phyloP scores from a whole-genome alignment of 192 early-diverging fungal species.

The Lobosporangium transversale region DNA sequence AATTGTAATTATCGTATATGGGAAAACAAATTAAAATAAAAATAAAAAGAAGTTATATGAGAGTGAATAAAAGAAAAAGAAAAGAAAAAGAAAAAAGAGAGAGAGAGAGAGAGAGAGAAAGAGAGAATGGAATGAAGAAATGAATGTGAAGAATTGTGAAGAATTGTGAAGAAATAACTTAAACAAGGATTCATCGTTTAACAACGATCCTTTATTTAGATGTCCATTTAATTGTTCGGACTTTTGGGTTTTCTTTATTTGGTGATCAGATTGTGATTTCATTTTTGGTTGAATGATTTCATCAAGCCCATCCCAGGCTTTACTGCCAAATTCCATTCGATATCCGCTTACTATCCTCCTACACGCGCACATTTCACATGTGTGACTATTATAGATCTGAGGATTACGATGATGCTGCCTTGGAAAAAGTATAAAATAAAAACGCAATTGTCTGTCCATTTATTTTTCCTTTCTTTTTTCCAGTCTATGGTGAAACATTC shows the following conservation, averaged over 20 bases:
- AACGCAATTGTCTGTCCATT: not conserved
- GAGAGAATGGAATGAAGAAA: not conserved
- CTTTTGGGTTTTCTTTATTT: no score
- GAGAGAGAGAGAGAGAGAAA: not conserved
- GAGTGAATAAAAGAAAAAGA: not conserved
- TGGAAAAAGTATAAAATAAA: not conserved
- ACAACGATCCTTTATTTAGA: no score
- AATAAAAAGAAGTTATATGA: not conserved
- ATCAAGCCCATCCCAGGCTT: no score
- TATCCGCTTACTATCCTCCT: not conserved
- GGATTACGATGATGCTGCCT: no score
- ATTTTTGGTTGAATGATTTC: no score
- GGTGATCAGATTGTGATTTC: no score
- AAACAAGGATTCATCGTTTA: no score
- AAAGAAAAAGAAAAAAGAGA: not conserved
- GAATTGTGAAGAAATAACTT: not conserved
- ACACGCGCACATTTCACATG: not conserved
- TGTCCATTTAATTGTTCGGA: no score
- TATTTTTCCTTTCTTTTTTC: not conserved
- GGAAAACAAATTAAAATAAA: not conserved
- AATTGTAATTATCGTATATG: not conserved
- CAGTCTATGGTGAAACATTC: not conserved
- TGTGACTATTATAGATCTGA: not conserved
- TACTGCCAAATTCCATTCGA: no score
- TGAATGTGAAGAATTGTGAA: not conserved